Base-by-base conservation (phyloP, 208 protist species). In the Trypanosoma platydactyli region DNA sequence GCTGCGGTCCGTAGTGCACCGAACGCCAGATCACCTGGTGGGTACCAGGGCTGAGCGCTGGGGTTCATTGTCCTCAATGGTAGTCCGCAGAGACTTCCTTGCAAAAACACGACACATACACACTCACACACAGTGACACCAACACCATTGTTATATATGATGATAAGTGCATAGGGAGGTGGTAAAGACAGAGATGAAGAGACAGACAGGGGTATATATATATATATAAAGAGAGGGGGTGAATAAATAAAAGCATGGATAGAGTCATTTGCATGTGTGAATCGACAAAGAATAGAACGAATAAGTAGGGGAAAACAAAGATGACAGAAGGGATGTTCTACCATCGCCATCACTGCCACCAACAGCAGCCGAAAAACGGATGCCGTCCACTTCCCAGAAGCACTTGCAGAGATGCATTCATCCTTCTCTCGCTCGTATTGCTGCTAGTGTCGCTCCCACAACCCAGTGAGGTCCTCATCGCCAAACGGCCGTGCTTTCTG, bases 401-500 rank as follows among this genome's bases (percentile, higher is more conserved):
- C 33, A 38, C 33, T 11, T 38, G 33, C 33, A 38, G 33, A 48
- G 5, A 16, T 29, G 45, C 15, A 18, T 50, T 50, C 20, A 6
- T 12, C 13, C 41, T 42, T 16, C 5, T 11, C 2, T 64, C 42
- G 15, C n/a, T 15, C 41, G 11, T 24, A 25, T 22, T 50, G 7
- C 25, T 35, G 22, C 33, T 80, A 80, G 40, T 79, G 71, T 7
- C 64, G 53, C 35, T 81, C 77, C 89, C 89, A 94, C 52, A 92
- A 63, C 40, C 84, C 89, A 5, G 65, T 50, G 16, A 94, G 74
- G 44, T 92, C 85, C 20, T 79, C 71, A 42, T 94, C 89, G 27
- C 77, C 81, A 61, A 94, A 94, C 33, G 84, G 85, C 16, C 79
- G 69, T 9, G 85, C 89, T 42, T 87, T 86, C 44, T 83, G 55